Evolutionary conservation across 805 yeast genomes (phyloP), one percentile per base, ranked within the genome.

Genomic region (Torulaspora delbrueckii): DNA sequence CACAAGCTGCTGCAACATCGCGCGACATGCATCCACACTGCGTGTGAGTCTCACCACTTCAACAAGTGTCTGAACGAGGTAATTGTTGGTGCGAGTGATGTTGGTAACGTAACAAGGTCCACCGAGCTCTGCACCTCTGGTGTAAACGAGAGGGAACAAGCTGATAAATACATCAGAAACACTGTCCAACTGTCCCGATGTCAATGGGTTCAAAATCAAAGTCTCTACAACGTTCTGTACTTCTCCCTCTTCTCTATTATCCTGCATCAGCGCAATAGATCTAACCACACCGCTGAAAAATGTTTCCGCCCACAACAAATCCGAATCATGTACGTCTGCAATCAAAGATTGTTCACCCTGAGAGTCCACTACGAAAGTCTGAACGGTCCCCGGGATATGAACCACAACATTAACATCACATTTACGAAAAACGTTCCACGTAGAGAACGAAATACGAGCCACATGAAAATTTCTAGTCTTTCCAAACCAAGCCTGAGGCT

Each of bases 401-500:
- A 83, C 87, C 1, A 79, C 75, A 22, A 86, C 87, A 37, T 86
- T 71, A 63, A 83, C 78, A 61, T 86, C 95, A 36, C 78, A 75
- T 57, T 71, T 77, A 26, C 82, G 74, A 59, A 83, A 68, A 7
- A 74, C 69, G 60, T 83, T 83, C 68, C 78, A 83, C 9, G 81
- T 68, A 39, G 86, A 81, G 58, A 81, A 82, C 0, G 84, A 77
- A 37, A 86, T 79, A 58, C 82, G 78, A n/a, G 80, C 77, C 8
- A 86, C 86, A 55, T 78, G 81, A 76, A 80, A 85, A 48, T 74
- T 74, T 57, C 78, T 84, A 51, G 73, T 75, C 59, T 81, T 86
- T 10, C 90, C 89, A 68, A 84, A 86, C 95, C 95, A 86, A 37
- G 77, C 69, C 62, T 86, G 95, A 5, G 81, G 79, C 26, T 77